Percentiles rank a stretch among this genome's conserved stretches.
Conservation (phyloP, 2,329 filamentous ascomycete species). For the Trichoderma brevicompactum region DNA sequence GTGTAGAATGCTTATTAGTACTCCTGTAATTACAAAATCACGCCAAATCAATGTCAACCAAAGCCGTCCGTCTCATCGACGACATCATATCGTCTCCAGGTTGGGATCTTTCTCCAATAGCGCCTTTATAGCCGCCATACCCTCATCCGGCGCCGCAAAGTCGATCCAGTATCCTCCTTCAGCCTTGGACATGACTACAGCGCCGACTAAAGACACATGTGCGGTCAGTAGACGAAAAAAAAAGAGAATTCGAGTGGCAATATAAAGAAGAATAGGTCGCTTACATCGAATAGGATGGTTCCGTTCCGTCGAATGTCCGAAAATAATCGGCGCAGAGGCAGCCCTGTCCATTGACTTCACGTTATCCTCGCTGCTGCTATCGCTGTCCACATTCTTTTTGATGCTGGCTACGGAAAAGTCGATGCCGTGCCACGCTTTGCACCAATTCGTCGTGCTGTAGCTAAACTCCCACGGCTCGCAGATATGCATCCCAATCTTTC, state of each 20-base stretch:
- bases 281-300: conserved; percentile 28
- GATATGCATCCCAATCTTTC: conserved; percentile 24
- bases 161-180: conserved; percentile 34
- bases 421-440: conserved; percentile 31
- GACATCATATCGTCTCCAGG: conserved; percentile 28
- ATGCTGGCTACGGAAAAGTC: conserved; percentile 29
- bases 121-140: conserved; percentile 28
- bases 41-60: too few species aligned
- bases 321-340: conserved; percentile 24
- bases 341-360: background rate
- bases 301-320: conserved; percentile 29
- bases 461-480: conserved; percentile 33
- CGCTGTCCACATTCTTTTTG: background rate
- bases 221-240: background rate
- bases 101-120: conserved; percentile 31
- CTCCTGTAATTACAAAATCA: too few species aligned
- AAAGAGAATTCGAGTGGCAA: background rate
- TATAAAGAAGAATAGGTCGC: background rate
- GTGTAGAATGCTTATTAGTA: too few species aligned
- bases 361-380: background rate
- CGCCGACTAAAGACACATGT: background rate
- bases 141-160: conserved; percentile 26
- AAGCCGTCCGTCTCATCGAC: background rate
- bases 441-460: conserved; percentile 32
- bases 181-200: conserved; percentile 31